Base-by-base conservation (phyloP, 495 filamentous ascomycete species). In the Xylaria longipes region DNA sequence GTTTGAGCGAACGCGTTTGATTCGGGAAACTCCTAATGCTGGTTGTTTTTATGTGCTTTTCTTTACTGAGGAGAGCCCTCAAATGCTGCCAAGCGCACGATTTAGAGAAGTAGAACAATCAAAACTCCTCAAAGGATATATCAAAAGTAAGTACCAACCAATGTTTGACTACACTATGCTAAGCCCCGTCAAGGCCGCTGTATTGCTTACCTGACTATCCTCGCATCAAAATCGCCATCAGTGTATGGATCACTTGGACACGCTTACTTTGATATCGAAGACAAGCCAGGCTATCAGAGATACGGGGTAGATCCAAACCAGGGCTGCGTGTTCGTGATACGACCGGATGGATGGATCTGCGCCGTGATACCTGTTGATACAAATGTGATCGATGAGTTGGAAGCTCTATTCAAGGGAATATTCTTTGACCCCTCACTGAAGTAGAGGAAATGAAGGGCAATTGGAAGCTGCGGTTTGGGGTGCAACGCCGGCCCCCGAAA, bases 341-440 rank as follows among this genome's bases (percentile, higher is more conserved):
- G 84, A 45, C 84, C 84, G 15, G 84, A 86, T 75, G 83, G 83
- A 25, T 86, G 84, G 84, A 75, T 86, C 37, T 82, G 74, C 1
- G 80, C 82, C 11, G 71, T 79, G 22, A 57, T 75, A 5, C 39
- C 41, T 37, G 65, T 84, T 37, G 67, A 70, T 63, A 39, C 3
- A 12, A 43, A 70, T 41, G 57, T 52, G 7, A 20, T n/a, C 29
- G 5, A 25, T 63, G 27, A 63, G 43, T 25, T 70, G n/a, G 68
- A 70, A 54, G 35, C 39, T 5, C 8, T 68, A 8, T 68, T 68
- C 9, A 25, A 11, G 25, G 14, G 27, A 22, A 46, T 68, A 45
- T 33, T 68, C 12, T 2, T 31, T 1, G 22, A 29, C 0, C 14
- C 27, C 22, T 56, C 7, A 25, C 14, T 31, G 7, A 1, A 22